Evolutionary conservation across 2,329 filamentous ascomycete species (phyloP), one percentile per base, ranked within the genome.

Genomic region (Neoscytalidium dimidiatum): DNA sequence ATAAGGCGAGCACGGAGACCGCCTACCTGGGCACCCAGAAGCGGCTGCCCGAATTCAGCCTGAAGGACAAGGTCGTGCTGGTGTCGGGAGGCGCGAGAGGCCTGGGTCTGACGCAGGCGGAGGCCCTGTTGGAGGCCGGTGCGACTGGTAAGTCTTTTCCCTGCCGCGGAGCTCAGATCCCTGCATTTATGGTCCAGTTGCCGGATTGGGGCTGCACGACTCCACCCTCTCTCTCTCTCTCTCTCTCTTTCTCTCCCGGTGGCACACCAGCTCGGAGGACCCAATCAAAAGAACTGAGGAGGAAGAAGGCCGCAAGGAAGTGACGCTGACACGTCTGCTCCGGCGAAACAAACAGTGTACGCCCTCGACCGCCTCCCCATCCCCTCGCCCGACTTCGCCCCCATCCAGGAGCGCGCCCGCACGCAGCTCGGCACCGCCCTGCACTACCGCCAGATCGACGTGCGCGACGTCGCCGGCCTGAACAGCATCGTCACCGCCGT

Each of bases 381-480:
- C 62, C 88, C 88, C 1, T 84, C 84, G 28, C 74, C 84, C 1
- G 85, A 88, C 65, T 95, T 94, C 76, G 84, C 84, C 65, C 79
- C 80, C 43, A 83, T 94, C 63, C 88, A 90, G 60, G 81, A 85
- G 68, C 84, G 86, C 60, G 90, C 90, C 43, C 52, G 43, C 35
- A 79, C 84, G 51, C 86, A 90, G 72, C 83, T 92, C n/a, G 86
- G 84, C 69, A 89, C 88, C 1, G 85, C 84, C 53, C 78, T 95
- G 48, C 83, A 88, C 62, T 96, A 96, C 81, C 88, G 90, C 72
- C 87, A 89, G 69, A 86, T 94, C 66, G 93, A 97, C 73, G 92
- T 96, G 19, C 87, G 91, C 31, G 88, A 95, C 73, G 88, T 89
- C 23, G 80, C 83, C 4, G 78, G 82, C 43, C 83, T 97, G 51